These are phyloP conservation scores for Letharia columbiana DNA, from an alignment of 495 filamentous ascomycete species.

Conservation along the genomic window DNA sequence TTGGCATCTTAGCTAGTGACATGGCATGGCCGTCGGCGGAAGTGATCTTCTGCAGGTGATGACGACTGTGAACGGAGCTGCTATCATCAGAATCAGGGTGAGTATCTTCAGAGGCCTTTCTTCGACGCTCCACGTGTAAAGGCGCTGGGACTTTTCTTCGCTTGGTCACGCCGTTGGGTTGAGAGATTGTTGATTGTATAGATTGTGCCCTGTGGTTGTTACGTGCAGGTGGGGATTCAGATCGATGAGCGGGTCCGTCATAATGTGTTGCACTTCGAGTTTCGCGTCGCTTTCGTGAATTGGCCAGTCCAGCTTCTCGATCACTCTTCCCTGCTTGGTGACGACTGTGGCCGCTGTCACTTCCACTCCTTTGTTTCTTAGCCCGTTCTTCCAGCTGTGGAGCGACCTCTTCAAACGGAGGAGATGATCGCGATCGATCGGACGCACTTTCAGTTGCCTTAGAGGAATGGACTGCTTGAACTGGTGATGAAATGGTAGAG, in stretches of 20 bases:
- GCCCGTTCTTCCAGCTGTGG: slow-evolving; percentile 9
- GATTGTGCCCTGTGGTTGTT: slow-evolving; percentile 56
- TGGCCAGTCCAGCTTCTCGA: slow-evolving; percentile 12
- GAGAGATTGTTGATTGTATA: slow-evolving; percentile 40
- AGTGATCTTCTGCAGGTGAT: slow-evolving; percentile 55
- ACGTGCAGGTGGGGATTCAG: slow-evolving; percentile 53
- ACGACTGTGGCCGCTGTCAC: slow-evolving; percentile 12
- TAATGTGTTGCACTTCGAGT: slow-evolving; percentile 29
- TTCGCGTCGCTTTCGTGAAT: slow-evolving; percentile 27
- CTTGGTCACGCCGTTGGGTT: slow-evolving; percentile 28
- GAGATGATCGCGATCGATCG: slow-evolving; percentile 30
- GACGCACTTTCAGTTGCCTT: slow-evolving; percentile 31
- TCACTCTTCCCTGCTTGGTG: slow-evolving; percentile 22
- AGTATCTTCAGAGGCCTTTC: slow-evolving; percentile 53
- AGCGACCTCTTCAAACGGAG: slow-evolving; percentile 21
- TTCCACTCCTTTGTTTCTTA: slow-evolving; percentile 23
- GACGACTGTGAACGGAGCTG: slow-evolving; percentile 60
- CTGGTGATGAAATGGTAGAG: slow-evolving; percentile 25
- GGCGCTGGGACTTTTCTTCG: slow-evolving; percentile 42
- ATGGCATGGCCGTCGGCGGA: slow-evolving; percentile 47
- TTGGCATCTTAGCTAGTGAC: slow-evolving; percentile 58
- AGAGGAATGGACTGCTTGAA: slow-evolving; percentile 27
- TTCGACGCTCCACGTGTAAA: slow-evolving; percentile 38
- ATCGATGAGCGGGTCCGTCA: slow-evolving; percentile 45
- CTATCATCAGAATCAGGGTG: slow-evolving; percentile 66